A percentile compares a stretch with the other conserved stretches of the same genome.
Evolutionary conservation across 208 protist genomes (phyloP).

Genomic region (Leishmania turanica): DNA sequence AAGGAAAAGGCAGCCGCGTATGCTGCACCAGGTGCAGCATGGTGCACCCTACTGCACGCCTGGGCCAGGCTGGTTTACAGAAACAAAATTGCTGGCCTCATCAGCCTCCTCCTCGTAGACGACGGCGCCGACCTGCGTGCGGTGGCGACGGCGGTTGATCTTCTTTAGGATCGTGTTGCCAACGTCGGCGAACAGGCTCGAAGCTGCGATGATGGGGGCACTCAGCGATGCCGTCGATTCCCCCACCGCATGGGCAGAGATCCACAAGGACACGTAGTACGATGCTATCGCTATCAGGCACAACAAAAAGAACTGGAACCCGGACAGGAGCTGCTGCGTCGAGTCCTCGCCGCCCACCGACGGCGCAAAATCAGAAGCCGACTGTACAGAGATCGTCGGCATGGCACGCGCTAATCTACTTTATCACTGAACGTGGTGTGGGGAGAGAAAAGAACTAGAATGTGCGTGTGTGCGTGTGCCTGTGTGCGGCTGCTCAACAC

Average conservation of each 20-base stretch:
- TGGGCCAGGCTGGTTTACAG: conserved; percentile 26
- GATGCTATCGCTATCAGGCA: conserved; percentile 39
- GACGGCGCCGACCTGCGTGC: conserved; percentile 17
- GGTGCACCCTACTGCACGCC: conserved; percentile 8
- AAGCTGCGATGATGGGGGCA: conserved; percentile 34
- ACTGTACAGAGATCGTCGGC: neutral
- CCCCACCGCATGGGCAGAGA: conserved; percentile 55
- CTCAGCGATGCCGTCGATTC: conserved; percentile 51
- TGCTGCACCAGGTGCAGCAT: neutral
- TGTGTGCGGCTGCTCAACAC: neutral
- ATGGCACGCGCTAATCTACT: neutral
- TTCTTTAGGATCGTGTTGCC: conserved; percentile 23
- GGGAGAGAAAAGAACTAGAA: neutral
- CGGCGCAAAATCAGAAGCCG: neutral
- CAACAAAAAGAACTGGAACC: conserved; percentile 54
- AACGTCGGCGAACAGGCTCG: conserved; percentile 22
- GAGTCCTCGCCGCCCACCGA: neutral
- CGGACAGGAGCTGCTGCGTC: conserved; percentile 45
- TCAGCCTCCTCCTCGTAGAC: conserved; percentile 23
- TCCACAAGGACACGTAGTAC: conserved; percentile 59
- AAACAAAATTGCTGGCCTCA: conserved; percentile 26
- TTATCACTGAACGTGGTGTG: neutral
- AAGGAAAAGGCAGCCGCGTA: neutral
- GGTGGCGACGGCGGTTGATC: conserved; percentile 37
- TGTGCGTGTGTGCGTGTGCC: neutral